Evolutionary conservation across 305 asterid genomes (phyloP), one percentile per base, ranked within the genome.

Genomic region (Rubia tinctorum): DNA sequence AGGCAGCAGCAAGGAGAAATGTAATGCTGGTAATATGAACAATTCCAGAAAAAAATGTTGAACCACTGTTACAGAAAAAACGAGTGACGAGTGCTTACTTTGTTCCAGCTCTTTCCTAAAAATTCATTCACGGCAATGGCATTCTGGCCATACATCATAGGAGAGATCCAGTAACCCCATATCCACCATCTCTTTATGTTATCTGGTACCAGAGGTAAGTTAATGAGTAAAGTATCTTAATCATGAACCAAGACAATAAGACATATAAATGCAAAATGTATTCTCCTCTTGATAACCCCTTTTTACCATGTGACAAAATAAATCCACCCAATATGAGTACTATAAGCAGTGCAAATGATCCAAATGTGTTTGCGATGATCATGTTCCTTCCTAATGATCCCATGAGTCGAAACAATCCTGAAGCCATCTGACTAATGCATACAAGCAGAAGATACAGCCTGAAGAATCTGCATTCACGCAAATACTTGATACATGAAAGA

Each of bases 171-270:
- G 70, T 81, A 81, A 56, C 84, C 82, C 84, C 84, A 81, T 65
- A 81, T 81, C 82, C 93, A 90, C 96, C 96, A 90, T 18, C 62
- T 77, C 81, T 84, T 84, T 23, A 91, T 88, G 73, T 84, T 78
- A 44, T 81, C 97, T 91, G 85, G 63, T 62, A 34, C 49, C 42
- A 62, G 51, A 11, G 22, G 47, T 17, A 40, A 18, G 40, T 64
- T 20, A 27, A 60, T 55, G 40, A 34, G 56, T 12, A 2, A 39
- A 69, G 8, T 23, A 55, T 22, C 8, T 5, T 37, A 56, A 11
- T 56, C 44, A 53, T 8, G 17, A 39, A 23, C 27, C 37, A 45
- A 76, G 58, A 30, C 5, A 4, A 72, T 37, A 43, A n/a, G 39
- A 43, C 18, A 74, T 25, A 22, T 8, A 55, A 22, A 6, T 9